Base-by-base conservation (phyloP, 805 yeast genomes). In the Pichia occidentalis region DNA sequence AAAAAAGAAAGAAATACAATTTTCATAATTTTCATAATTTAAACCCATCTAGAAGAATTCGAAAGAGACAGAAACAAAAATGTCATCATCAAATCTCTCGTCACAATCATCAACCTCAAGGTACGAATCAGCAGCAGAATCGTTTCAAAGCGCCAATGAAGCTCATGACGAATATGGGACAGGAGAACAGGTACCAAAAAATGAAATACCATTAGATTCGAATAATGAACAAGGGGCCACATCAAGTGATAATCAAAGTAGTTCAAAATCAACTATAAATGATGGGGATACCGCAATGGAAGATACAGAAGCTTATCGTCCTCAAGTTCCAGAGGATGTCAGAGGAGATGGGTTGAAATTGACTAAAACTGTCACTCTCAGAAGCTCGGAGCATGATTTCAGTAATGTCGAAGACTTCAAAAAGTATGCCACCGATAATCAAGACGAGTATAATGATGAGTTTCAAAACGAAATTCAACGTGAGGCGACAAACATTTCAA, bases 391-490 rank as follows among this genome's bases (percentile, higher is more conserved):
- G 5, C 25, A 27, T 9, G 23, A 27, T 28, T 34, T 32, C 19
- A 8, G 32, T 6, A 29, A 19, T 29, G 29, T n/a, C 4, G 32
- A 33, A 21, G 29, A 33, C 6, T 41, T 41, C 20, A 20, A 33
- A 30, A 31, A n/a, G 13, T 9, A 23, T n/a, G 8, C 19, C 3
- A 23, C 32, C 2, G n/a, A 30, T 7, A 28, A 32, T 24, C 12
- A 37, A 8, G 40, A 44, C 11, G 46, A 44, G 9, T 54, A 53
- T 26, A 49, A 47, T 21, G 50, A 48, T 11, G 57, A 49, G 36
- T 36, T 55, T 14, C 42, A 39, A 13, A 17, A 40, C 19, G 59
- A 57, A 39, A 20, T 55, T 5, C 36, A 40, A 23, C 49, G 52
- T 31, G 49, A 47, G 4, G 44, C 47, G 6, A 46, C 54, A 5